These are phyloP conservation scores for Raddia guianensis DNA, from an alignment of 176 grass and related monocot genomes.

Conservation along the genomic window DNA sequence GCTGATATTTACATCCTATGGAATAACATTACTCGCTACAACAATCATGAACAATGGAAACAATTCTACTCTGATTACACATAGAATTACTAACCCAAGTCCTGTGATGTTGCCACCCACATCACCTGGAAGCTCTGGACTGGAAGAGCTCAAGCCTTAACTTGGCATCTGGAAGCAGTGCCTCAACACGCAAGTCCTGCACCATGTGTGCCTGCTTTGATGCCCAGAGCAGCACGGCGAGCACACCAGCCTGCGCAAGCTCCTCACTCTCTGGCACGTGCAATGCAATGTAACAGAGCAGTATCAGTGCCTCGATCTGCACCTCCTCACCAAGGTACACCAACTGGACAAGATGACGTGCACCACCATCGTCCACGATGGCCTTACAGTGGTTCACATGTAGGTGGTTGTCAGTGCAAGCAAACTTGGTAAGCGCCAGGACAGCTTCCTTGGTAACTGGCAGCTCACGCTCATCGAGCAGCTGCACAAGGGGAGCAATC, in stretches of 20 bases:
- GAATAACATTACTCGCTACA: constrained; percentile 37
- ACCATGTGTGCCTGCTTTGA: constrained; percentile 81
- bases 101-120: background rate
- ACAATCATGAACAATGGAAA: constrained; percentile 39
- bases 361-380: constrained; percentile 67
- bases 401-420: constrained; percentile 68
- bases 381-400: constrained; percentile 74
- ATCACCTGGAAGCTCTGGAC: constrained; percentile 63
- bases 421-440: constrained; percentile 81
- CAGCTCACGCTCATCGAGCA: constrained; percentile 75
- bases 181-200: constrained; percentile 65
- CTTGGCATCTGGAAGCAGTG: constrained; percentile 63
- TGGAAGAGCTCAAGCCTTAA: constrained; percentile 73
- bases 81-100: constrained; percentile 40
- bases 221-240: constrained; percentile 75
- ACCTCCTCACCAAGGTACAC: constrained; percentile 79
- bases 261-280: constrained; percentile 86
- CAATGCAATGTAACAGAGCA: constrained; percentile 76
- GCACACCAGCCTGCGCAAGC: constrained; percentile 71
- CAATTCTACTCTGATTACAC: constrained; percentile 39
- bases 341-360: constrained; percentile 77
- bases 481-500: constrained; percentile 66
- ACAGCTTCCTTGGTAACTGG: constrained; percentile 70
- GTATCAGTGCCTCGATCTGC: constrained; percentile 76
- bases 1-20: constrained; percentile 39